A percentile compares a stretch with the other conserved stretches of the same genome.
phyloP scores from a whole-genome alignment of 2,329 filamentous ascomycete species.

The Fusarium nygamai region DNA sequence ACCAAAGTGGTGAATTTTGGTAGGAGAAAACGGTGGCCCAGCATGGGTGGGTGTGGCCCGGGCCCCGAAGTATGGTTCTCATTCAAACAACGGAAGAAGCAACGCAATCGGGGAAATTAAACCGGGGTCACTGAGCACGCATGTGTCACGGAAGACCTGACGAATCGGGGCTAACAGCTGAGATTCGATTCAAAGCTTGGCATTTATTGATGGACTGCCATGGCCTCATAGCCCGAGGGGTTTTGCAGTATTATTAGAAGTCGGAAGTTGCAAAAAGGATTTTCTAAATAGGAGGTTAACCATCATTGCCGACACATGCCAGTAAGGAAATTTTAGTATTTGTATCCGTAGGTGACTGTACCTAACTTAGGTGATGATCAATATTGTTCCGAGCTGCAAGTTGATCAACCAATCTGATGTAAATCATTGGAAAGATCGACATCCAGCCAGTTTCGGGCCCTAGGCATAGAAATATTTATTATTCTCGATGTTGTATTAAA shows the following conservation, averaged over 20 bases:
- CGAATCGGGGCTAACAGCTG: slow-evolving; percentile 31
- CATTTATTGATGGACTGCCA: neutral
- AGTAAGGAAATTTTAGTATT: neutral
- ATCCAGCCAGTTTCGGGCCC: neutral
- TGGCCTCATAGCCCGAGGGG: neutral
- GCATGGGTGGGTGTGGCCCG: slow-evolving; percentile 1
- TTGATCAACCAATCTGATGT: neutral
- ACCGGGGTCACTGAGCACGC: slow-evolving; percentile 13
- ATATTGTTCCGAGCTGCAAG: neutral
- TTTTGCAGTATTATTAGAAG: neutral
- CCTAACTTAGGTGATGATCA: neutral
- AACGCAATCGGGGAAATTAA: slow-evolving; percentile 36
- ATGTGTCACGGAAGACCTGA: slow-evolving; percentile 11
- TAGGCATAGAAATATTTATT: slow-evolving; percentile 2
- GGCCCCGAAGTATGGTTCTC: slow-evolving; percentile 5
- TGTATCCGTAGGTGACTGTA: neutral
- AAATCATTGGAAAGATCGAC: slow-evolving; percentile 9
- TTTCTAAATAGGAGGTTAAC: neutral
- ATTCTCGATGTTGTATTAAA: neutral
- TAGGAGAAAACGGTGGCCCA: slow-evolving; percentile 30
- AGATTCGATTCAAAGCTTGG: slow-evolving; percentile 26
- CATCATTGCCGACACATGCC: neutral
- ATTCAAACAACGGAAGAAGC: slow-evolving; percentile 23
- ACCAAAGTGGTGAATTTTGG: slow-evolving; percentile 1
- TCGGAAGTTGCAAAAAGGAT: neutral